Evolutionary conservation across 345 rosid species (phyloP).

Genomic region (Raphanus sativus): DNA sequence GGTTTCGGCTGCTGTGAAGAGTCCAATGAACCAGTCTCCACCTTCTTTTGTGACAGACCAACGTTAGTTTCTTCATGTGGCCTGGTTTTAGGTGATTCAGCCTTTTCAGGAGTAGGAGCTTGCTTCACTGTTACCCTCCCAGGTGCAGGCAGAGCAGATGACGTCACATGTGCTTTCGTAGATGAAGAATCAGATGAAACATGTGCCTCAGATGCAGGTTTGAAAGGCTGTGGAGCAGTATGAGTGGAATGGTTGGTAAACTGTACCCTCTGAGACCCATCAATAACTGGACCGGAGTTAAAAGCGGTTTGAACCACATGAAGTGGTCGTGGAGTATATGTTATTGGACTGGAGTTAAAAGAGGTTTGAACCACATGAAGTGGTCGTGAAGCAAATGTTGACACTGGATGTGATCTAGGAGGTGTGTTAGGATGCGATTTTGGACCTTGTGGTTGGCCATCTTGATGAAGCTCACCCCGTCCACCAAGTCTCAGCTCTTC

Average conservation of each 20-base stretch:
- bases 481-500: slow-evolving; percentile 90
- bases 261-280: slow-evolving; percentile 61
- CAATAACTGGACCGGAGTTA: slow-evolving; percentile 43
- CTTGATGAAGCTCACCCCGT: slow-evolving; percentile 58
- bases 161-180: slow-evolving; percentile 42
- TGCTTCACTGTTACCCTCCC: slow-evolving; percentile 58
- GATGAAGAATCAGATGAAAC: slow-evolving; percentile 43
- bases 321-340: slow-evolving; percentile 51
- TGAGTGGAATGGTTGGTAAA: slow-evolving; percentile 47
- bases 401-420: slow-evolving; percentile 62
- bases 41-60: slow-evolving; percentile 40
- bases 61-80: slow-evolving; percentile 41
- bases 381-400: slow-evolving; percentile 58
- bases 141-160: slow-evolving; percentile 44
- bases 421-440: slow-evolving; percentile 64
- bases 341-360: slow-evolving; percentile 41
- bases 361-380: slow-evolving; percentile 55
- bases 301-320: slow-evolving; percentile 55
- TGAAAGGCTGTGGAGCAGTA: slow-evolving; percentile 44
- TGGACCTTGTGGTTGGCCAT: slow-evolving; percentile 52
- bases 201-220: slow-evolving; percentile 42
- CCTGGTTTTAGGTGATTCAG: slow-evolving; percentile 43
- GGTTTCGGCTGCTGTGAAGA: slow-evolving; percentile 41
- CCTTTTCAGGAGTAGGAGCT: slow-evolving; percentile 48
- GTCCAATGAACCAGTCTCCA: slow-evolving; percentile 40